Base-by-base conservation (phyloP, 805 yeast genomes). In the Starmerella lactis-condensi region DNA sequence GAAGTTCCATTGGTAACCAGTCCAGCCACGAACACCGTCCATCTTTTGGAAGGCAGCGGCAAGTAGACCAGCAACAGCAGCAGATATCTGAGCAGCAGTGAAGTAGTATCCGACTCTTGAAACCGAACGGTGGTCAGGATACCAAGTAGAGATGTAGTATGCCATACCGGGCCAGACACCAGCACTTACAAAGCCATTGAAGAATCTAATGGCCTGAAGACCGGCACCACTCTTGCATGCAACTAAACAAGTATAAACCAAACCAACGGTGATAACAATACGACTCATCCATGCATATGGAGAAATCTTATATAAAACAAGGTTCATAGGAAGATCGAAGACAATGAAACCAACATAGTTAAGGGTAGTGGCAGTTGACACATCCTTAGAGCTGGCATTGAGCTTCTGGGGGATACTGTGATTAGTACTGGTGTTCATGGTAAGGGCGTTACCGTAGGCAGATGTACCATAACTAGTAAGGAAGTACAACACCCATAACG, bases 151-250 rank as follows among this genome's bases (percentile, higher is more conserved):
- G 26, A 79, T 61, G 46, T 79, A 79, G 53, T 78, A 79, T 15
- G 81, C 69, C 74, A 79, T 61, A 7, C 91, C 92, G 1, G 92
- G 92, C 92, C 92, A 78, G 4, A 78, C 69, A 25, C 92, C 92
- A 8, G 92, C 89, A 31, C 78, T 78, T 35, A 73, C 75, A 34
- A 74, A 42, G 29, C 92, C 92, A 18, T 75, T 64, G 35, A 79
- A 61, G 36, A 78, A 69, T 40, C 91, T 61, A 26, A 71, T 52
- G 2, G 82, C 91, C 35, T 71, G 68, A 19, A 79, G 56, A 4
- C 85, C 85, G 6, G 62, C 46, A 4, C 65, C 54, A 32, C 60
- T 63, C n/a, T 48, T 37, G 35, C 77, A 56, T 1, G 76, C 72
- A 5, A 72, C 59, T 48, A 75, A 76, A 49, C 91, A 81, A 1